Evolutionary conservation across 2,329 filamentous ascomycete genomes (phyloP).

Genomic region (Dendryphion nanum): DNA sequence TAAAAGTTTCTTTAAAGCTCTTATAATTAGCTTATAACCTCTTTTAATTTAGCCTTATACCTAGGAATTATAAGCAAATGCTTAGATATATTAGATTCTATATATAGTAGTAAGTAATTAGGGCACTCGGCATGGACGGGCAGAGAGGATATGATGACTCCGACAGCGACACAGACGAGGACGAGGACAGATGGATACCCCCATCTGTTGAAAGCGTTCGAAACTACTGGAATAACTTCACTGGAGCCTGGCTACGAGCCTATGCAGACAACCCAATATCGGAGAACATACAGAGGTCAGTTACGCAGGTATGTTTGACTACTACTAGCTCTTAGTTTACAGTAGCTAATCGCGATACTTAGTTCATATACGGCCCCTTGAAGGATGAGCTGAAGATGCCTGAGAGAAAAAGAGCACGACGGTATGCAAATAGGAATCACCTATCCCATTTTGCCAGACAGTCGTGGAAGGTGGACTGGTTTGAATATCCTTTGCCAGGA

Average conservation of each 20-base stretch:
- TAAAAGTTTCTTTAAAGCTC: too few species aligned
- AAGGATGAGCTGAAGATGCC: constrained; percentile 8
- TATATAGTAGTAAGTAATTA: too few species aligned
- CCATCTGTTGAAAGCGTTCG: constrained; percentile 11
- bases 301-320: constrained; percentile 11
- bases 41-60: too few species aligned
- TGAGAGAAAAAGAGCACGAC: constrained; percentile 5
- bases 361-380: constrained; percentile 10
- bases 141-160: constrained; percentile 7
- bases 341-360: constrained; percentile 6
- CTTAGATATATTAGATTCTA: too few species aligned
- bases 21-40: too few species aligned
- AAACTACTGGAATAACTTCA: constrained; percentile 16
- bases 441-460: constrained; percentile 4
- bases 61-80: too few species aligned
- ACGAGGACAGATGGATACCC: constrained; percentile 5
- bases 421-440: constrained; percentile 5
- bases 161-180: constrained; percentile 4
- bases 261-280: constrained; percentile 11
- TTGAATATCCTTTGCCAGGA: constrained; percentile 9
- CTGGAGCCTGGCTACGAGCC: constrained; percentile 8
- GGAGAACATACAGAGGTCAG: constrained; percentile 6
- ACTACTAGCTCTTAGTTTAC: constrained; percentile 10
- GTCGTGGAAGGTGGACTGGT: constrained; percentile 7
- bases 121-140: constrained; percentile 4